phyloP scores from a whole-genome alignment of 371 early-diverging fungal species.

The Mucor saturninus region DNA sequence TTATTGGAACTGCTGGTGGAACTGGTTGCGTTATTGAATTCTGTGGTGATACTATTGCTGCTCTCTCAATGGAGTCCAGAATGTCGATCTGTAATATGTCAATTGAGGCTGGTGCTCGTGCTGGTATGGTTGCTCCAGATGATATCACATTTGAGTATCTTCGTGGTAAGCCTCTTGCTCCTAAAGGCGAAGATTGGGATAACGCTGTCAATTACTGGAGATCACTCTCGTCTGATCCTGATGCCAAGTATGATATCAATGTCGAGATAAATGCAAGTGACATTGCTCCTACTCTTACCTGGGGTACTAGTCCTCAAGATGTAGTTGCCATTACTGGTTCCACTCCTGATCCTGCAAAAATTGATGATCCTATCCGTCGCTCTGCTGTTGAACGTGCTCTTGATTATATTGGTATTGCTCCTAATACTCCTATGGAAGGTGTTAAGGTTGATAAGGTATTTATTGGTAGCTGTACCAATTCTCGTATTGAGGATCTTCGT shows the following conservation, averaged over 20 bases:
- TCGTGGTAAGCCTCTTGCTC: slow-evolving; percentile 64
- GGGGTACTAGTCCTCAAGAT: slow-evolving; percentile 77
- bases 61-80: slow-evolving; percentile 66
- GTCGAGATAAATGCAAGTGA: slow-evolving; percentile 62
- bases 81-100: slow-evolving; percentile 81
- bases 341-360: slow-evolving; percentile 60
- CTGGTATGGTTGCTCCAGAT: slow-evolving; percentile 78
- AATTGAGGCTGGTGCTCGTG: slow-evolving; percentile 76
- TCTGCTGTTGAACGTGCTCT: slow-evolving; percentile 62
- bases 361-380: slow-evolving; percentile 48
- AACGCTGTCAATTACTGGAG: slow-evolving; percentile 70
- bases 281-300: slow-evolving; percentile 68
- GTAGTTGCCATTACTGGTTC: slow-evolving; percentile 63
- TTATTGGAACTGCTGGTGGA: slow-evolving; percentile 75
- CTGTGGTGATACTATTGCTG: slow-evolving; percentile 50
- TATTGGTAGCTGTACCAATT: slow-evolving; percentile 76
- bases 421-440: slow-evolving; percentile 62
- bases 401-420: slow-evolving; percentile 69
- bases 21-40: slow-evolving; percentile 75
- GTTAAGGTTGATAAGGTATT: slow-evolving; percentile 71
- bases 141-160: slow-evolving; percentile 71
- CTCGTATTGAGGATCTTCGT: slow-evolving; percentile 77
- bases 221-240: slow-evolving; percentile 60
- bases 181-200: slow-evolving; percentile 65
- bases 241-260: slow-evolving; percentile 65